A percentile compares a stretch with the other conserved stretches of the same genome.
Evolutionary conservation across 208 protist species (phyloP).

Genomic region (Tritrichomonas musculus): DNA sequence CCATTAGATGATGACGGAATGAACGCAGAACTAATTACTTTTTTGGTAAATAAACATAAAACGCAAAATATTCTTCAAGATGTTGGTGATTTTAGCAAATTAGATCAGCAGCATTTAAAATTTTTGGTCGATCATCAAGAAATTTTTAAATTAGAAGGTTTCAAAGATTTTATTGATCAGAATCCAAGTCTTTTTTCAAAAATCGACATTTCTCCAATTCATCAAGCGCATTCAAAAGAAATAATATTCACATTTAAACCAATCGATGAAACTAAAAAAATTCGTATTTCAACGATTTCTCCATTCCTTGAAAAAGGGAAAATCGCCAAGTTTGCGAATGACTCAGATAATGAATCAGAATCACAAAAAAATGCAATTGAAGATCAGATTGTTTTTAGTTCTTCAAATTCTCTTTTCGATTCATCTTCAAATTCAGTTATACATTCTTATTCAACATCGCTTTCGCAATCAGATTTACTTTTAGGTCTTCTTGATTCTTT

Average conservation of each 20-base stretch:
- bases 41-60: not conserved
- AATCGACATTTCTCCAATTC: not conserved
- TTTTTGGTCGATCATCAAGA: not conserved
- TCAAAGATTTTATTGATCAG: not conserved
- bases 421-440: too few species aligned
- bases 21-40: not conserved
- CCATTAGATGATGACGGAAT: not conserved
- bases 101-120: not conserved
- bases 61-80: not conserved
- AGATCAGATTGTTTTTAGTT: not conserved
- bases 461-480: too few species aligned
- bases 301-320: not conserved
- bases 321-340: not conserved
- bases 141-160: not conserved
- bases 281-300: not conserved
- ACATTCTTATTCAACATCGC: too few species aligned
- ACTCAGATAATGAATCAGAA: not conserved
- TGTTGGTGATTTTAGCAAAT: not conserved
- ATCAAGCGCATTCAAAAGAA: not conserved
- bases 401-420: not conserved
- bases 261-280: not conserved
- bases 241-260: not conserved
- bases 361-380: not conserved
- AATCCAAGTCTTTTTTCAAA: not conserved
- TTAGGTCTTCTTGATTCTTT: too few species aligned